These are phyloP conservation scores for Populus davidiana DNA, from an alignment of 345 rosid genomes.

Conservation along the genomic window DNA sequence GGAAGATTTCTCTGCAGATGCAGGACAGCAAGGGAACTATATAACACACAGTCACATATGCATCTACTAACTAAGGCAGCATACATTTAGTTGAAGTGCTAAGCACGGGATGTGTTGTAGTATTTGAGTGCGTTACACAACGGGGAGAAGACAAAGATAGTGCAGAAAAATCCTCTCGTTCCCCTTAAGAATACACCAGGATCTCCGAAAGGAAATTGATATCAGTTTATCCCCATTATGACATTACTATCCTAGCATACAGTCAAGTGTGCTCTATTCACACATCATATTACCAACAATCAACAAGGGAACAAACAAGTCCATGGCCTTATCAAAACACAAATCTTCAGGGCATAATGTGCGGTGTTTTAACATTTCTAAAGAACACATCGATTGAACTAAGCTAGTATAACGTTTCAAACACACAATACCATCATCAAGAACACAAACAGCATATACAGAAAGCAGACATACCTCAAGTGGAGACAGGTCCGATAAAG, in stretches of 20 bases:
- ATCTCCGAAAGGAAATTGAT: background rate
- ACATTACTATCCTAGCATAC: background rate
- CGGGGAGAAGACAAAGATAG: background rate
- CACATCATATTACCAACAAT: background rate
- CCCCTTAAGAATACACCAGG: background rate
- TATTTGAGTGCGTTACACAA: too few relatives aligned
- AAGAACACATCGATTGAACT: background rate
- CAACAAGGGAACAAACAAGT: too few relatives aligned
- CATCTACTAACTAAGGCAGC: background rate
- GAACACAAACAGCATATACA: background rate
- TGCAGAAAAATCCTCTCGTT: background rate
- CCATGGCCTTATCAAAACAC: background rate
- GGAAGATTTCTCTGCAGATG: constrained; percentile 80
- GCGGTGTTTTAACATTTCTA: background rate
- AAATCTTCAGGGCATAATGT: background rate
- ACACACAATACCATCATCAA: background rate
- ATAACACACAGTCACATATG: background rate
- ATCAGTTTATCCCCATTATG: background rate
- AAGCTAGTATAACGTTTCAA: background rate
- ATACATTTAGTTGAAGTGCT: background rate
- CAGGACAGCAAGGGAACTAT: constrained; percentile 10
- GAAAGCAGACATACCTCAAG: constrained; percentile 52
- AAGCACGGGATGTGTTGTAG: background rate
- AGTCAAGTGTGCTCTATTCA: background rate
- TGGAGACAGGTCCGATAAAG: constrained; percentile 68